Evolutionary conservation across 805 yeast species (phyloP).

Genomic region (Metschnikowia cubensis): DNA sequence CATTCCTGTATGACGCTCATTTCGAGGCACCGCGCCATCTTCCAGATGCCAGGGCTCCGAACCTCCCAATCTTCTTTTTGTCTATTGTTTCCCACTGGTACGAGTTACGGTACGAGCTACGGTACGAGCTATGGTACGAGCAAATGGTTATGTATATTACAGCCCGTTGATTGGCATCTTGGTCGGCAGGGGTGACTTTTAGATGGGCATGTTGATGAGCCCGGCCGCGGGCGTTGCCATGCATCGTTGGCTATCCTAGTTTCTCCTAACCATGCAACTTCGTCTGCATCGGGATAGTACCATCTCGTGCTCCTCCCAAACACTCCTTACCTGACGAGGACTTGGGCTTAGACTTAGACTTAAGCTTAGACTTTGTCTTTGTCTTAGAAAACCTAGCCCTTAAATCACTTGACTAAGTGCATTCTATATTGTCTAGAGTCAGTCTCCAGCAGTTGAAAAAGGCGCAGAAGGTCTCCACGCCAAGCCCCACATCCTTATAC

Average conservation of each 20-base stretch:
- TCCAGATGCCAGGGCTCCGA: not conserved
- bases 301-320: not conserved
- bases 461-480: slow-evolving; percentile 29
- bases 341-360: too few relatives aligned
- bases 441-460: slow-evolving; percentile 29
- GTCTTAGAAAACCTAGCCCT: not conserved
- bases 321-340: too few relatives aligned
- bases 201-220: too few relatives aligned
- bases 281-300: not conserved
- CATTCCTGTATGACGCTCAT: not conserved
- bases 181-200: too few relatives aligned
- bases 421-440: slow-evolving; percentile 8
- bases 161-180: too few relatives aligned
- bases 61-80: not conserved
- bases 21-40: not conserved
- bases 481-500: slow-evolving; percentile 36
- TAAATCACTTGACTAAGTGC: not conserved
- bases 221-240: too few relatives aligned
- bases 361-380: too few relatives aligned
- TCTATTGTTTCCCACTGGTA: too few relatives aligned
- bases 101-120: too few relatives aligned
- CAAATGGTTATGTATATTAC: too few relatives aligned
- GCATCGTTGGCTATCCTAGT: not conserved
- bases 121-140: too few relatives aligned
- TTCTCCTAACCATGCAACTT: not conserved